Evolutionary conservation across 352 stramenopile species (phyloP), one percentile per base, ranked within the genome.

Genomic region (Phytophthora brassicae): DNA sequence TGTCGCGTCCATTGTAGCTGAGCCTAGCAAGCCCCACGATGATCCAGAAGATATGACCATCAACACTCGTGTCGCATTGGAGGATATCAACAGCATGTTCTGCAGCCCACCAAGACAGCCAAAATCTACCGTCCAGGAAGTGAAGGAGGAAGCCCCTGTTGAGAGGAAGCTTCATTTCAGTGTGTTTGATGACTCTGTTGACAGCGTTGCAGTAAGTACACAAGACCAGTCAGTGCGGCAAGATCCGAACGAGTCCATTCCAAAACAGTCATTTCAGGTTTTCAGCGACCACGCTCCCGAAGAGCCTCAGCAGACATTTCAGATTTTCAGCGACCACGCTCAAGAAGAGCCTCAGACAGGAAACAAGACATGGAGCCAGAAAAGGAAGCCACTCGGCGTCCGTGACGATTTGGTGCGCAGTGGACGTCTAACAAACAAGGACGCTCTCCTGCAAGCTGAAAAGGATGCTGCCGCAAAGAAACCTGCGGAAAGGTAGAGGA

Each of bases 61-160:
- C 52, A 95, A 92, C 56, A 95, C 86, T 56, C 81, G 81, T 44
- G 65, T 95, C 6, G 86, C 86, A 1, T 79, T 93, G 70, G 81
- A 86, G 28, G 86, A 95, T 29, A 83, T 95, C 50, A 91, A 94
- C 62, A 78, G 60, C 53, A 94, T 95, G 86, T 95, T 95, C 58
- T 92, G 83, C 60, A 95, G 86, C 46, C 86, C 86, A 22, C 64
- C 77, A 20, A 72, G 77, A 48, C 70, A 77, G 39, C 50, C 49
- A 20, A 77, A 84, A 33, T 42, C 55, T 6, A 75, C 65, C 36
- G 67, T 75, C 6, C 74, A 67, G 68, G 77, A 90, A 62, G 43
- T 68, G 22, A 68, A 73, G 46, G 79, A 89, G 54, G 77, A 81
- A 26, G 74, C 91, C 46, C 86, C 86, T 4, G 84, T 94, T 14